Evolutionary conservation across 352 stramenopile species (phyloP), one percentile per base, ranked within the genome.

Genomic region (Stephanocyclus meneghinianus): DNA sequence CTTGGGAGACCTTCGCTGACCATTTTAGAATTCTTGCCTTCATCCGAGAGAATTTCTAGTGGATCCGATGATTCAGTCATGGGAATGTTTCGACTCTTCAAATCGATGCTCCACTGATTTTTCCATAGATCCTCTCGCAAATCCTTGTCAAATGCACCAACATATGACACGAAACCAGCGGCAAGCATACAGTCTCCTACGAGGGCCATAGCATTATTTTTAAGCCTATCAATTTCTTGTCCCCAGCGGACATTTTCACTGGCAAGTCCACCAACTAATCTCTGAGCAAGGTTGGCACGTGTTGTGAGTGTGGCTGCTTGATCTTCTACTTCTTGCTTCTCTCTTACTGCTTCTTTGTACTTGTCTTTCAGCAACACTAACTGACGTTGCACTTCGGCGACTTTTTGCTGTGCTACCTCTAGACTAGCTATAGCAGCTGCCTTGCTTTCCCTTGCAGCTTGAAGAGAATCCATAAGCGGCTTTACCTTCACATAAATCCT

Each of bases 401-500:
- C 96, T 79, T 97, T 94, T 6, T 89, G 92, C 85, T 98, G 96
- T 0, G 97, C 96, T 7, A 87, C 86, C 15, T 92, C 94, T 2
- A 99, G 90, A 67, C 96, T 95, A 48, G 96, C 95, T 57, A 98
- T 95, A 0, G 96, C 96, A 44, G 78, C 85, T 26, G 88, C 88
- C 80, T 95, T 95, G 15, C 96, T 97, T 79, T 96, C 96, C 72
- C 93, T 95, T 10, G 97, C 97, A 21, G 91, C 94, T 76, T 98
- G 95, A 3, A 99, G 91, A 45, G 94, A 96, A 77, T 99, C 96
- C 96, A 99, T 98, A 0, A 99, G 91, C 51, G 97, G 97, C 83
- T 99, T 99, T 4, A 99, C 97, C 75, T 98, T 98, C 47, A 98
- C 96, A 88, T 98, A 99, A 76, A 99, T 99, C 37, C 97, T 91